Evolutionary conservation across 441 rosid genomes (phyloP).

Genomic region (Gossypium lobatum): DNA sequence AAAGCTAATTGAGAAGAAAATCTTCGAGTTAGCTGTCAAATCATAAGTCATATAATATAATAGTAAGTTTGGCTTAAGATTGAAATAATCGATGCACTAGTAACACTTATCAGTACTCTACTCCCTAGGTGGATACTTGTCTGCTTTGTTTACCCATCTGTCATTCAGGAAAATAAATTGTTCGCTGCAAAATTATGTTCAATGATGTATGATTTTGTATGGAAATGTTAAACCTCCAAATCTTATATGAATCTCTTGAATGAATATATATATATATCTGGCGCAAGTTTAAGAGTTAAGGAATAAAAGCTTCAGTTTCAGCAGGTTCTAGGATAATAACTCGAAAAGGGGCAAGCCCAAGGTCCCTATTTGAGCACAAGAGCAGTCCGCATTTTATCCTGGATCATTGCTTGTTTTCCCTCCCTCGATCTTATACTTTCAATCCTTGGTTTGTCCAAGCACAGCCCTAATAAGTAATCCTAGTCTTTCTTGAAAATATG

Average conservation of each 20-base stretch:
- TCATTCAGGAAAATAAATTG: neutral
- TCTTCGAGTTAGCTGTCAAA: slow-evolving; percentile 1
- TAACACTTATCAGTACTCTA: neutral
- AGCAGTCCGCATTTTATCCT: neutral
- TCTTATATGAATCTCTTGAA: neutral
- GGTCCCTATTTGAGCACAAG: neutral
- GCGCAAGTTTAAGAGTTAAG: too few relatives aligned
- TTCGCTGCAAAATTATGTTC: neutral
- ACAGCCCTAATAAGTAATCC: too few relatives aligned
- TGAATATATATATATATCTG: too few relatives aligned
- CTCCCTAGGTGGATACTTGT: neutral
- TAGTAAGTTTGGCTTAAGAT: neutral
- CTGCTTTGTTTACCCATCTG: neutral
- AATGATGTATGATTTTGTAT: neutral
- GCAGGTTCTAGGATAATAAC: neutral
- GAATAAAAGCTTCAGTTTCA: neutral
- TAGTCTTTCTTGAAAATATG: too few relatives aligned
- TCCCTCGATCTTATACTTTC: too few relatives aligned
- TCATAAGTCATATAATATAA: neutral
- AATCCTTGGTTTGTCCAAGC: too few relatives aligned
- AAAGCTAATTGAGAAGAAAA: slow-evolving; percentile 1
- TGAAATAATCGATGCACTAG: neutral
- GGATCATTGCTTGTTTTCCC: neutral
- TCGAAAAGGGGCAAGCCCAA: neutral
- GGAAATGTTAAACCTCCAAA: neutral